A percentile compares a stretch with the other conserved stretches of the same genome.
Conservation (phyloP, 2,329 filamentous ascomycete species). For the Stagonosporopsis rhizophila region DNA sequence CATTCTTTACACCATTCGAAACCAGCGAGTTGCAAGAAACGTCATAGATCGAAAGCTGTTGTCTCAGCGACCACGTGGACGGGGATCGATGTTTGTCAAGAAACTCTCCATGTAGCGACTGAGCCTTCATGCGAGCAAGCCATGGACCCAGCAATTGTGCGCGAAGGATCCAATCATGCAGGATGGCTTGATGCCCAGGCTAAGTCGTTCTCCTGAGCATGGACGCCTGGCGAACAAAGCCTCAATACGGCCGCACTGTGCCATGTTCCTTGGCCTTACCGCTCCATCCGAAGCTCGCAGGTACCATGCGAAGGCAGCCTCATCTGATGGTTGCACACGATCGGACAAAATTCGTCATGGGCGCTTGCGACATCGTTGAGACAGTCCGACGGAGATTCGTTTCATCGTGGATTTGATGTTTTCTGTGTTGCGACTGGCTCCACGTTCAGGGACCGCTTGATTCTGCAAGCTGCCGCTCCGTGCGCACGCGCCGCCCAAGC, state of each 20-base stretch:
- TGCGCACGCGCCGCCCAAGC: conserved; percentile 35
- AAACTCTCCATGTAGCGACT: conserved; percentile 12
- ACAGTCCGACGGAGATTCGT: conserved; percentile 33
- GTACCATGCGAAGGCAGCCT: conserved; percentile 5
- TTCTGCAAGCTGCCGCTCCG: conserved; percentile 40
- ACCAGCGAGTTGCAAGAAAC: conserved; percentile 13
- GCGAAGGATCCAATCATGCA: conserved; percentile 16
- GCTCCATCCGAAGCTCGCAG: conserved; percentile 1
- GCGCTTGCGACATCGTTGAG: conserved; percentile 40
- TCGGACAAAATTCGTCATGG: conserved; percentile 6
- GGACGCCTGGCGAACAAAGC: conserved; percentile 32
- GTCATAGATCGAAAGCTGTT: conserved; percentile 8
- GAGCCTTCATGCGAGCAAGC: conserved; percentile 5
- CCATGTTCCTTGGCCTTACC: conserved; percentile 19
- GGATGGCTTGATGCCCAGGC: conserved; percentile 18
- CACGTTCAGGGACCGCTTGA: conserved; percentile 28
- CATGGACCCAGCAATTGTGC: conserved; percentile 11
- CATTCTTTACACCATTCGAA: conserved; percentile 21
- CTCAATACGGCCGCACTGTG: conserved; percentile 21
- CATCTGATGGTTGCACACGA: conserved; percentile 8
- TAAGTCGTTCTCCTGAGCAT: conserved; percentile 34
- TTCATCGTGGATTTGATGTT: conserved; percentile 36
- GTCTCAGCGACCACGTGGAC: conserved; percentile 9
- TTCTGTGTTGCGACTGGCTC: conserved; percentile 33
- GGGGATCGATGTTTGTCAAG: conserved; percentile 2